Conservation (phyloP, 345 rosid genomes). For the Populus simonii region DNA sequence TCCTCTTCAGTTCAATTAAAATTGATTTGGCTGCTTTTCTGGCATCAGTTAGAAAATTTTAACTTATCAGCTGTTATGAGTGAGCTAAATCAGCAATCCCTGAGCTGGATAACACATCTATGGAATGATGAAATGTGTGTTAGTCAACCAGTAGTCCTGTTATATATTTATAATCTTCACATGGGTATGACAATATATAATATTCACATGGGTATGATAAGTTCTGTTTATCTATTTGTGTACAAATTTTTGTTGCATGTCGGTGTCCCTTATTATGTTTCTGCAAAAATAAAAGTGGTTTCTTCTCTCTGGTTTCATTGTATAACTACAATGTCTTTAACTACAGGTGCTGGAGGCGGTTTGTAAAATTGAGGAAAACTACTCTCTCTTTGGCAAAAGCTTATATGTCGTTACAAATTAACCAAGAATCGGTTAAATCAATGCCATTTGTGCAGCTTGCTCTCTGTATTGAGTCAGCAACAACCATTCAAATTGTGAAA, state of each 20-base stretch:
- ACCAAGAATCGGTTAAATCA: constrained; percentile 41
- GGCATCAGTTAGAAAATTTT: no score
- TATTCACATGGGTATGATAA: no score
- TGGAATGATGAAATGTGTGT: not conserved
- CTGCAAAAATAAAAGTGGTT: no score
- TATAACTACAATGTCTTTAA: not conserved
- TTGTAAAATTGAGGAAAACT: constrained; percentile 53
- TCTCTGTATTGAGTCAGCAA: constrained; percentile 48
- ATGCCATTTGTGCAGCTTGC: constrained; percentile 82
- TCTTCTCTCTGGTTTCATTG: no score
- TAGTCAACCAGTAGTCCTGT: not conserved
- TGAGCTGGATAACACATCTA: not conserved
- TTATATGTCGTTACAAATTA: constrained; percentile 56
- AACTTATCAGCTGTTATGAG: not conserved
- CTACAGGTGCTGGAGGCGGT: constrained; percentile 75
- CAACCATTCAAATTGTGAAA: constrained; percentile 49
- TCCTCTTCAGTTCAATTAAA: no score
- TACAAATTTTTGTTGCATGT: no score
- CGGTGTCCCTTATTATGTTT: no score
- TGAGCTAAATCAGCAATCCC: not conserved
- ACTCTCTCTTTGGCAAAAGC: constrained; percentile 56
- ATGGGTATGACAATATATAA: no score
- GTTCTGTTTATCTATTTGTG: no score
- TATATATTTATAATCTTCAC: not conserved
- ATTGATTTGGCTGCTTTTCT: no score